Conservation (phyloP, 257 asterid genomes). For the Nicotiana attenuata region DNA sequence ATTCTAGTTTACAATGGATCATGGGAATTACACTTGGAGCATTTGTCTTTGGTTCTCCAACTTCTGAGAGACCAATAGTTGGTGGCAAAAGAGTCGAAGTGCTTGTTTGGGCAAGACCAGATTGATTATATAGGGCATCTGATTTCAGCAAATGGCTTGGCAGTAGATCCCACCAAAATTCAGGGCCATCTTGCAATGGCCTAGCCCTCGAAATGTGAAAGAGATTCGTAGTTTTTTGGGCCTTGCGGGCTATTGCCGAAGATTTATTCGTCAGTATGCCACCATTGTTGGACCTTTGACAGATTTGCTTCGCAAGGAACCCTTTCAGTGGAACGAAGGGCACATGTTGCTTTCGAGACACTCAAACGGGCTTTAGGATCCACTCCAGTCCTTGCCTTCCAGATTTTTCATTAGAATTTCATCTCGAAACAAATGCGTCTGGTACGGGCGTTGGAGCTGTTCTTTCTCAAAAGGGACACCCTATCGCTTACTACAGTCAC, state of each 20-base stretch:
- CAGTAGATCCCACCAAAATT: too few species aligned
- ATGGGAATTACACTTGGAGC: background rate
- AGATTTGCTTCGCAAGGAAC: background rate
- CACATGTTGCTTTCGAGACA: background rate
- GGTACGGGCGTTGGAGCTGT: too few species aligned
- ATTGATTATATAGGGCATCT: background rate
- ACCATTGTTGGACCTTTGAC: background rate
- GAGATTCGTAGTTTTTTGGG: background rate
- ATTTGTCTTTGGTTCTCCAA: background rate
- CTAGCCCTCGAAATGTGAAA: background rate
- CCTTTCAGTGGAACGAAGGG: background rate
- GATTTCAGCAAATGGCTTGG: background rate
- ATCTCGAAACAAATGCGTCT: too few species aligned
- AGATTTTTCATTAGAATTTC: too few species aligned
- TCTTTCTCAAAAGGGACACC: too few species aligned
- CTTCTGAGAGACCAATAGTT: background rate
- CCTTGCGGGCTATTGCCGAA: conserved; percentile 2
- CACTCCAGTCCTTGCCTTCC: background rate
- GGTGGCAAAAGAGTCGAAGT: too few species aligned
- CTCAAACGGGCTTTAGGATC: background rate
- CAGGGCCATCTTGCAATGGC: background rate
- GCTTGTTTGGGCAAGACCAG: background rate
- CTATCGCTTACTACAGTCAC: too few species aligned
- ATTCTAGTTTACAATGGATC: background rate
- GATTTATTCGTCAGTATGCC: background rate